Evolutionary conservation across 768 basidiomycete genomes (phyloP).

Genomic region (Nidularia pulvinata): DNA sequence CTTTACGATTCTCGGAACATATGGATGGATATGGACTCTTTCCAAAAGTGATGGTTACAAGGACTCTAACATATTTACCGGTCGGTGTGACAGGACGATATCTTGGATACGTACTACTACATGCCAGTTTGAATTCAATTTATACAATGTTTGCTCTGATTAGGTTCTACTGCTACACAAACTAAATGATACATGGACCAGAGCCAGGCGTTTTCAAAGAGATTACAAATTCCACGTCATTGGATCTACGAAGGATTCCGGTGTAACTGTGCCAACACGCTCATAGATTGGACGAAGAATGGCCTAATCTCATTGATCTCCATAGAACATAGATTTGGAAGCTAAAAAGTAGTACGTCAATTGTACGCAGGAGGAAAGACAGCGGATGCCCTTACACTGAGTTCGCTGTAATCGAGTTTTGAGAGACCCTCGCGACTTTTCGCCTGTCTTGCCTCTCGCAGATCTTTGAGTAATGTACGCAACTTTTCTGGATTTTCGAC

Average conservation of each 20-base stretch:
- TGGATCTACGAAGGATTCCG: constrained; percentile 19
- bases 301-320: constrained; percentile 95
- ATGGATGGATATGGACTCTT: no score
- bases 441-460: constrained; percentile 95
- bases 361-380: not conserved
- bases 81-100: no score
- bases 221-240: constrained; percentile 2
- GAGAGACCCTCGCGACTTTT: constrained; percentile 88
- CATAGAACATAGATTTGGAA: constrained; percentile 85
- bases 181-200: not conserved
- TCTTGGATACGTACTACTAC: no score
- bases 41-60: no score
- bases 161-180: not conserved
- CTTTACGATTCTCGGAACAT: no score
- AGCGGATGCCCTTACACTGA: constrained; percentile 53
- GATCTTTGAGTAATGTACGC: constrained; percentile 84
- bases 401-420: constrained; percentile 78
- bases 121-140: no score
- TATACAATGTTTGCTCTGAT: not conserved
- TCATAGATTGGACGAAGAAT: constrained; percentile 85
- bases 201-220: not conserved
- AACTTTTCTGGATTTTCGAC: constrained; percentile 83
- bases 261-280: constrained; percentile 61
- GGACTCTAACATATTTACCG: no score
- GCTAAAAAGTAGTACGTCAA: constrained; percentile 32